Evolutionary conservation across 192 early-diverging fungal genomes (phyloP).

Genomic region (Linnemannia schmuckeri): DNA sequence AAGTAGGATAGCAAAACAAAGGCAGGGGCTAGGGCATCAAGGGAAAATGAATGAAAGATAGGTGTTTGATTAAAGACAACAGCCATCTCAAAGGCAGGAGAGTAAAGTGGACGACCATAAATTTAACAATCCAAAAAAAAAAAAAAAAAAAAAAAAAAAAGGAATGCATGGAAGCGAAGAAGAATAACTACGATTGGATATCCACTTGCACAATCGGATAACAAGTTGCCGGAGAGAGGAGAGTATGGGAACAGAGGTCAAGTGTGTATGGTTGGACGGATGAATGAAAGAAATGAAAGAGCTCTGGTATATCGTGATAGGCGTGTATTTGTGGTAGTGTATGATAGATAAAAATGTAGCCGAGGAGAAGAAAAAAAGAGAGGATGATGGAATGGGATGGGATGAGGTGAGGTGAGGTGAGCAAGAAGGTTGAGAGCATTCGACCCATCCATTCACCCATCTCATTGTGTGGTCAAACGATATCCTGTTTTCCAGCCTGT

Average conservation of each 20-base stretch:
- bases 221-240: not conserved
- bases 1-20: not conserved
- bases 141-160: not conserved
- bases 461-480: not conserved
- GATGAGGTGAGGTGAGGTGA: not conserved
- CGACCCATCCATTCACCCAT: not conserved
- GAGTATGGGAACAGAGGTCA: not conserved
- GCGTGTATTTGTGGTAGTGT: not conserved
- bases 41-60: not conserved
- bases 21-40: not conserved
- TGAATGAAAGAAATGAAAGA: not conserved
- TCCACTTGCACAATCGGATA: not conserved
- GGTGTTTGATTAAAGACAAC: not conserved
- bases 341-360: not conserved
- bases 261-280: not conserved
- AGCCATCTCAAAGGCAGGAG: not conserved
- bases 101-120: not conserved
- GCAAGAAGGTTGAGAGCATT: slow-evolving; percentile 1
- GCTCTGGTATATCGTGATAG: not conserved
- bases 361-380: not conserved
- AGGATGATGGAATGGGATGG: too few species aligned
- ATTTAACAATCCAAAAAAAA: not conserved
- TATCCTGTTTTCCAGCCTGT: not conserved
- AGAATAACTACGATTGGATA: not conserved
- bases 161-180: not conserved